Percentiles rank a stretch among this genome's conserved stretches.
phyloP scores from a whole-genome alignment of 192 early-diverging fungal species.

The Entomortierella chlamydospora region DNA sequence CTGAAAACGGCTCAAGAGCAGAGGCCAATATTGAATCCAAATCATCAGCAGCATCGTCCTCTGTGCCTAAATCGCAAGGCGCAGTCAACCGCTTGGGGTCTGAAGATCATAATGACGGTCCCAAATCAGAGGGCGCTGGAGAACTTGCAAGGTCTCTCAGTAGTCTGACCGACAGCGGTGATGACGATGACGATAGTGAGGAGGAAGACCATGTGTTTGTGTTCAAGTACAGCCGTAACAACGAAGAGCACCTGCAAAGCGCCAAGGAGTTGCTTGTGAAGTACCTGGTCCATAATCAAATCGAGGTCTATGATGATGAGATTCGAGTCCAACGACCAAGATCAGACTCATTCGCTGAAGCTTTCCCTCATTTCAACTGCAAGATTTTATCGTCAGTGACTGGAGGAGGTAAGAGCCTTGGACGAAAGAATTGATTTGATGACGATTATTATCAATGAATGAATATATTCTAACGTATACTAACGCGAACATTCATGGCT shows the following conservation, averaged over 20 bases:
- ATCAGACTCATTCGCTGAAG: constrained; percentile 66
- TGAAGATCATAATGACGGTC: not conserved
- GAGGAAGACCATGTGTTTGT: constrained; percentile 46
- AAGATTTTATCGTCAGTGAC: constrained; percentile 70
- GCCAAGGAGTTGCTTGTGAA: constrained; percentile 50
- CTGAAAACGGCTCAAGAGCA: not conserved
- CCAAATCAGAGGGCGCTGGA: not conserved
- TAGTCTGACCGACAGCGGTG: constrained; percentile 42
- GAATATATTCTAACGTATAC: not conserved
- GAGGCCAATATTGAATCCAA: not conserved
- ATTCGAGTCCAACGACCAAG: constrained; percentile 56
- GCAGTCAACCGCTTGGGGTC: not conserved
- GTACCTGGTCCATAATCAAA: constrained; percentile 44
- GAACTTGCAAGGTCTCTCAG: constrained; percentile 41
- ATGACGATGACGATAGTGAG: constrained; percentile 34
- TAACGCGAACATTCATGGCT: not conserved
- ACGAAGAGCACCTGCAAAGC: constrained; percentile 44
- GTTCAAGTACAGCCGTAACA: constrained; percentile 56
- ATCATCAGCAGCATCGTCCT: not conserved
- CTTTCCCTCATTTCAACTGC: constrained; percentile 80
- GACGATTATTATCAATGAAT: too few species aligned
- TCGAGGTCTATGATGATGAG: constrained; percentile 53
- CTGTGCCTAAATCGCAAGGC: not conserved
- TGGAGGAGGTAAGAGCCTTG: constrained; percentile 20
- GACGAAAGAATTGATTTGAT: not conserved